Percentiles rank a stretch among this genome's conserved stretches.
Evolutionary conservation across 2,329 filamentous ascomycete genomes (phyloP).

Genomic region (Nigrospora osmanthi): DNA sequence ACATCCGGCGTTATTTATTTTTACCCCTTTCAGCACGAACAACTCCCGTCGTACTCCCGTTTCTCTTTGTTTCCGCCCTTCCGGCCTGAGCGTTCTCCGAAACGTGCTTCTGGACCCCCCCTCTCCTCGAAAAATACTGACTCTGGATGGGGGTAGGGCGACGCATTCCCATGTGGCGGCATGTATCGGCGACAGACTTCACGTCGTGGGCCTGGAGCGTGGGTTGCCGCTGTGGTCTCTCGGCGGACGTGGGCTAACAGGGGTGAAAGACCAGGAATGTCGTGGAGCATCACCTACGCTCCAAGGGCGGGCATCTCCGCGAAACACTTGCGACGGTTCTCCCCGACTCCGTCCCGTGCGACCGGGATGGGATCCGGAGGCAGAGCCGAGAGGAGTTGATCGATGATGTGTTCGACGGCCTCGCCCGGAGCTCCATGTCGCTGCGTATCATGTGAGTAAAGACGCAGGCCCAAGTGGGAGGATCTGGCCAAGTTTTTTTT

Average conservation of each 20-base stretch:
- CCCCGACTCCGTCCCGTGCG: conserved; percentile 39
- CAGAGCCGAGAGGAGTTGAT: conserved; percentile 45
- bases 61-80: too few species aligned
- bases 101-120: too few species aligned
- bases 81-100: too few species aligned
- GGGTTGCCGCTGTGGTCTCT: conserved; percentile 1
- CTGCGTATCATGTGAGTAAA: conserved; percentile 43
- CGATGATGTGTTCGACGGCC: conserved; percentile 42
- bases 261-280: conserved; percentile 34
- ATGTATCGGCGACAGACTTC: conserved; percentile 39
- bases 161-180: conserved; percentile 38
- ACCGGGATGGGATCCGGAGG: conserved; percentile 19
- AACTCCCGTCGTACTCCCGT: too few species aligned
- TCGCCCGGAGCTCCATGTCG: conserved; percentile 49
- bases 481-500: neutral
- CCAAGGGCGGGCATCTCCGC: conserved; percentile 31
- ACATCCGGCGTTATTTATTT: too few species aligned
- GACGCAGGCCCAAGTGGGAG: too few species aligned
- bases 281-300: conserved; percentile 27
- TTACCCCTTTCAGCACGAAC: too few species aligned
- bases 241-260: conserved; percentile 5
- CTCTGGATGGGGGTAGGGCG: too few species aligned
- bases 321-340: conserved; percentile 41
- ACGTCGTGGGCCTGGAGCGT: conserved; percentile 48
- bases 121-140: too few species aligned